phyloP scores from a whole-genome alignment of 2,329 filamentous ascomycete genomes.

The Botrytis byssoidea region DNA sequence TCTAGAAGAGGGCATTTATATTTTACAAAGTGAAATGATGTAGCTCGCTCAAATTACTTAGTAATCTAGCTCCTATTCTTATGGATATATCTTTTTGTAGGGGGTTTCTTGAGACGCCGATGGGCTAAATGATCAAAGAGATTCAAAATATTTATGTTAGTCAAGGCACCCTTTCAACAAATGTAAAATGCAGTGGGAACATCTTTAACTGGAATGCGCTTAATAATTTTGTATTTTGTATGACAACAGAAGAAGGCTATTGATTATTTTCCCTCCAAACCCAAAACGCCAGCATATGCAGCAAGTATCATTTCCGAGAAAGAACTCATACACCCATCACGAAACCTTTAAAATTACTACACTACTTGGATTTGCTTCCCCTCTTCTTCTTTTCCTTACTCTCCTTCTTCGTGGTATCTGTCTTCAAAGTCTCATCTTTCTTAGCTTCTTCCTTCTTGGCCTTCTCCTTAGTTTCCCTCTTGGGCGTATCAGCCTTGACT shows the following conservation, averaged over 20 bases:
- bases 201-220: neutral
- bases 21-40: neutral
- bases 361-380: conserved; percentile 15
- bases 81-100: neutral
- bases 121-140: neutral
- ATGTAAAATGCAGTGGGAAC: neutral
- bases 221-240: conserved; percentile 8
- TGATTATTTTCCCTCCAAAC: conserved; percentile 4
- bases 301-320: neutral
- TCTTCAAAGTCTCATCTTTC: neutral
- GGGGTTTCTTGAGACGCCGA: neutral
- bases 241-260: conserved; percentile 6
- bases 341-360: neutral
- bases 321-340: neutral
- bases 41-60: fast-evolving
- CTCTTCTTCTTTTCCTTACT: conserved; percentile 21
- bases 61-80: neutral
- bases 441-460: conserved; percentile 7
- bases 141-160: neutral
- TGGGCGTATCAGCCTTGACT: neutral
- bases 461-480: conserved; percentile 2
- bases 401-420: conserved; percentile 1
- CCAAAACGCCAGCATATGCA: conserved; percentile 14
- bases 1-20: neutral
- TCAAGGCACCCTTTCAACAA: neutral